Percentiles rank a stretch among this genome's conserved stretches.
Evolutionary conservation across 176 grass and related monocot species (phyloP).

Genomic region (Canna indica): DNA sequence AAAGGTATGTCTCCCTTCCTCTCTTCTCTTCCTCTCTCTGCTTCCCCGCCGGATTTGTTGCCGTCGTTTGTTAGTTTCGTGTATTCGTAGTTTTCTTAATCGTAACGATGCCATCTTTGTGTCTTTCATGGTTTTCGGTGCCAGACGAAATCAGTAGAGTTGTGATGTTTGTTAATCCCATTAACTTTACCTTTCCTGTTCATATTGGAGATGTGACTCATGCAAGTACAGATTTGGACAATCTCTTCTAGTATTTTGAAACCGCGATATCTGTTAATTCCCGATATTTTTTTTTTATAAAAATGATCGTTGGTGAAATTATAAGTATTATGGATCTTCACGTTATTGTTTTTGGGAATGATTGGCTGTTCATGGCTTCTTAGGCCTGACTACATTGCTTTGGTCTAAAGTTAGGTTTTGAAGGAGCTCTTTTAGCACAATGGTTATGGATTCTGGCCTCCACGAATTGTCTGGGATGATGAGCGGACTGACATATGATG

Average conservation of each 20-base stretch:
- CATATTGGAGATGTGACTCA: background rate
- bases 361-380: background rate
- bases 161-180: background rate
- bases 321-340: background rate
- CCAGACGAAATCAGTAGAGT: background rate
- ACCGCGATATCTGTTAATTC: background rate
- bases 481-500: slow-evolving; percentile 10
- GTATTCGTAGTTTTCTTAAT: background rate
- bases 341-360: background rate
- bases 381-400: background rate
- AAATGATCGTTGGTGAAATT: no score
- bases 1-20: background rate
- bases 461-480: slow-evolving; percentile 17
- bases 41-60: background rate
- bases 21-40: background rate
- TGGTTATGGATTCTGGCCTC: slow-evolving; percentile 22
- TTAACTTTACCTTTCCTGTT: background rate
- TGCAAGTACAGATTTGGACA: no score
- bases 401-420: background rate
- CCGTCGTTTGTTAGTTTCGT: background rate
- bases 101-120: background rate
- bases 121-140: background rate
- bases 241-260: no score
- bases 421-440: background rate
- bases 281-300: no score